Base-by-base conservation (phyloP, 2,329 filamentous ascomycete genomes). In the Hymenotorrendiella dingleyae region DNA sequence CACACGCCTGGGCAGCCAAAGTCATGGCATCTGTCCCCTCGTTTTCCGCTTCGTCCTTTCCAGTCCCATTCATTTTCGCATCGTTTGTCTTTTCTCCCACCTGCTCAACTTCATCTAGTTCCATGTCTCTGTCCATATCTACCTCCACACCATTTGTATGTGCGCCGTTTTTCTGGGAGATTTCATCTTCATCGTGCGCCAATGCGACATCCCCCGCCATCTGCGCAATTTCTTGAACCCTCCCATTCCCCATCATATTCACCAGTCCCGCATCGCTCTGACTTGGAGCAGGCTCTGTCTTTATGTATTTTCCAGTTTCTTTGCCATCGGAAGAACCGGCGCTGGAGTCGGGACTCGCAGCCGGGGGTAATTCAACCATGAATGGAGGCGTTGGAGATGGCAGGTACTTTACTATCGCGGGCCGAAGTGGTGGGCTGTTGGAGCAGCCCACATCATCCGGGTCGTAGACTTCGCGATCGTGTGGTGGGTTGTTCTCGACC, bases 211-310 rank as follows among this genome's bases (percentile, higher is more conserved):
- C 65, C 49, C 71, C 74, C 44, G 78, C 82, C 57, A 66, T 60
- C 51, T 65, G 66, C 45, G 81, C 80, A 57, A 87, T 74, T 38
- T 88, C 80, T 38, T 76, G 79, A 52, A 70, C 70, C 57, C 79
- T 78, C 56, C 80, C 78, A 58, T 70, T 76, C 54, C 69, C 76
- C 67, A 90, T 72, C 61, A 73, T 70, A 44, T 68, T 65, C 49
- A 91, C 72, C 62, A 91, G 71, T 50, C 86, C 79, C 54, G 71
- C 76, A 72, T 85, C 80, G 54, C 75, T 78, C 59, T 76, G 75
- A 55, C 67, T 77, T 30, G 74, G 42, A n/a, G n/a, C n/a, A n/a
- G n/a, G n/a, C n/a, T n/a, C n/a, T 6, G 47, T 50, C 38, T 36
- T 43, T 20, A 50, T 54, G 3, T 46, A 33, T 30, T 49, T 49